phyloP scores from a whole-genome alignment of 1,139 yeast genomes.

The Diutina pseudorugosa region DNA sequence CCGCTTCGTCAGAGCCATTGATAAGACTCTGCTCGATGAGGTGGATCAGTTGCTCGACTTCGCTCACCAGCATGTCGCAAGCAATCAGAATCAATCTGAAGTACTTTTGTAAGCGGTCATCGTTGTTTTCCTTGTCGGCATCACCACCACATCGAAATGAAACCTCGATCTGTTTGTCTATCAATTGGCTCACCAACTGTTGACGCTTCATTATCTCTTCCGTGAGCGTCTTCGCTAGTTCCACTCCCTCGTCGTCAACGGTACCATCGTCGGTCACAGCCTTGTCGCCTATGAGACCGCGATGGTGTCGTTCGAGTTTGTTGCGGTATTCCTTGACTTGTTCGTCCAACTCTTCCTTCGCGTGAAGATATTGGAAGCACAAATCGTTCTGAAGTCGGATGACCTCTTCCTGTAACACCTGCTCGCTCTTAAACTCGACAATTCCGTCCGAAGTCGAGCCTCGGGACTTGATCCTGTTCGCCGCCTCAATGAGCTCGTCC shows the following conservation, averaged over 20 bases:
- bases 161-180: constrained; percentile 15
- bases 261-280: background rate
- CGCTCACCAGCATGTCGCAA: constrained; percentile 32
- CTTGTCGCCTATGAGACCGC: background rate
- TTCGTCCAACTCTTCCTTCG: constrained; percentile 19
- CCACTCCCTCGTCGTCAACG: constrained; percentile 7
- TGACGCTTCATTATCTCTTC: constrained; percentile 6
- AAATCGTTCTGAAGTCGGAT: constrained; percentile 28
- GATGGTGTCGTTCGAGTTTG: background rate
- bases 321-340: constrained; percentile 11
- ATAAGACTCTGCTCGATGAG: constrained; percentile 28
- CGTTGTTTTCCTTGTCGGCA: constrained; percentile 11
- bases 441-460: background rate
- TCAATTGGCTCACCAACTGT: constrained; percentile 6
- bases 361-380: constrained; percentile 24
- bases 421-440: constrained; percentile 18
- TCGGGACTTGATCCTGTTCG: background rate
- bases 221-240: constrained; percentile 10
- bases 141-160: constrained; percentile 10
- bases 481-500: constrained; percentile 20
- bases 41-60: constrained; percentile 31
- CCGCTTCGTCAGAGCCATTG: background rate
- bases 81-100: constrained; percentile 31
- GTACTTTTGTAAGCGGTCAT: constrained; percentile 29
- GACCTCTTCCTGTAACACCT: constrained; percentile 32